These are phyloP conservation scores for Pterocarpus macrocarpus DNA, from an alignment of 306 rosid species.

Conservation along the genomic window DNA sequence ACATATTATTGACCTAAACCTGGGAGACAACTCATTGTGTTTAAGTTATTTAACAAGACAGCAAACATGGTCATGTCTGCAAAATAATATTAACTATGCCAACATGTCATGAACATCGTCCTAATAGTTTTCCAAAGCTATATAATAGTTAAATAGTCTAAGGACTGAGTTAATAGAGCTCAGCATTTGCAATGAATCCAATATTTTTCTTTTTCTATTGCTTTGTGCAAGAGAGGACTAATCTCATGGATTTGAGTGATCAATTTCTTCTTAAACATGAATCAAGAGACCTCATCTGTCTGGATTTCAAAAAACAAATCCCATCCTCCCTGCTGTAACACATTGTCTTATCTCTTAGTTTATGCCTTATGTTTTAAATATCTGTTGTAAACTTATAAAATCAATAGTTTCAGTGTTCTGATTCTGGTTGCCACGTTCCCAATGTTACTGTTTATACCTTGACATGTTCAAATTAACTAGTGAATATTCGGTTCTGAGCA, in stretches of 20 bases:
- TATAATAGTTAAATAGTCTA: neutral
- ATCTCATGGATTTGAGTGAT: slow-evolving; percentile 26
- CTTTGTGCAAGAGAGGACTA: slow-evolving; percentile 11
- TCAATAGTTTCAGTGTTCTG: slow-evolving; percentile 14
- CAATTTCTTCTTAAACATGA: neutral
- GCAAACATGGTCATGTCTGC: slow-evolving; percentile 4
- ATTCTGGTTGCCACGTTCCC: slow-evolving; percentile 28
- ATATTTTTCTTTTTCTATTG: neutral
- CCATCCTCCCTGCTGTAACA: slow-evolving; percentile 5
- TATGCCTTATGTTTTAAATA: neutral
- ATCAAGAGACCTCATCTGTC: slow-evolving; percentile 17
- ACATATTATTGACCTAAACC: neutral
- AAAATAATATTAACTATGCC: neutral
- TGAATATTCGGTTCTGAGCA: neutral
- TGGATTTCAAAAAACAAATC: neutral
- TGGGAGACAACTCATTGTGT: neutral
- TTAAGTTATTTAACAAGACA: slow-evolving; percentile 1
- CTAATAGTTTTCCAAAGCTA: neutral
- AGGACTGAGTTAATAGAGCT: slow-evolving; percentile 23
- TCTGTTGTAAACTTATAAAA: neutral
- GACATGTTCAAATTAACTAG: neutral
- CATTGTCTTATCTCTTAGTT: slow-evolving; percentile 4
- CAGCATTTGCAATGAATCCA: slow-evolving; percentile 23
- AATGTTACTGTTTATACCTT: neutral
- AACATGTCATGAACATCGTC: slow-evolving; percentile 12